Conservation (phyloP, 306 rosid species). For the Amphicarpaea edgeworthii region DNA sequence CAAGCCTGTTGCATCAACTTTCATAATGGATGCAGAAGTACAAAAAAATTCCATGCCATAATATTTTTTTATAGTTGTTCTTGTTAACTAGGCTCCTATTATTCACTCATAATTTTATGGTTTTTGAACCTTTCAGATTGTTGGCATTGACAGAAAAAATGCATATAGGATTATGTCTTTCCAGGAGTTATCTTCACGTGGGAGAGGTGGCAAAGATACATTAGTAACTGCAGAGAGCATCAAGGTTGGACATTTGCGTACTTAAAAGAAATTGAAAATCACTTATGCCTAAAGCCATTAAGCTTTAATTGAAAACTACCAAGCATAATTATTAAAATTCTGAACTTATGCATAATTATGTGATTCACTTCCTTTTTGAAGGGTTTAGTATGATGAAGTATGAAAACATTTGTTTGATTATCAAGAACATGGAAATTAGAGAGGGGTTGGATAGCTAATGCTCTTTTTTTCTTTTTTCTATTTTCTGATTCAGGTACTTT, state of each 20-base stretch:
- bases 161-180: constrained; percentile 77
- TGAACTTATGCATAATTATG: too few relatives aligned
- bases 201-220: constrained; percentile 80
- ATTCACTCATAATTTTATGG: constrained; percentile 28
- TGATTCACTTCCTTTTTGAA: constrained; percentile 14
- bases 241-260: constrained; percentile 63
- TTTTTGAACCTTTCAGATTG: constrained; percentile 69
- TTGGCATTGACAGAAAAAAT: constrained; percentile 83
- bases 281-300: not conserved
- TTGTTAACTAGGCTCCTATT: constrained; percentile 16
- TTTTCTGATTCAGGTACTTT: constrained; percentile 19
- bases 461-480: too few relatives aligned
- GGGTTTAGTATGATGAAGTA: constrained; percentile 1
- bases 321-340: constrained; percentile 8
- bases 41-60: constrained; percentile 22
- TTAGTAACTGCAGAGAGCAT: constrained; percentile 68
- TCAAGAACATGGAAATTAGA: constrained; percentile 3
- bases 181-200: constrained; percentile 91
- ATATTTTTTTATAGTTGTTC: constrained; percentile 16
- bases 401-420: not conserved
- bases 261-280: constrained; percentile 28
- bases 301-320: constrained; percentile 30
- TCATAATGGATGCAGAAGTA: constrained; percentile 88
- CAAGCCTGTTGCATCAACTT: constrained; percentile 74
- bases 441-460: constrained; percentile 14